Evolutionary conservation across 352 stramenopile genomes (phyloP), one percentile per base, ranked within the genome.

Genomic region (Plasmopara muralis): DNA sequence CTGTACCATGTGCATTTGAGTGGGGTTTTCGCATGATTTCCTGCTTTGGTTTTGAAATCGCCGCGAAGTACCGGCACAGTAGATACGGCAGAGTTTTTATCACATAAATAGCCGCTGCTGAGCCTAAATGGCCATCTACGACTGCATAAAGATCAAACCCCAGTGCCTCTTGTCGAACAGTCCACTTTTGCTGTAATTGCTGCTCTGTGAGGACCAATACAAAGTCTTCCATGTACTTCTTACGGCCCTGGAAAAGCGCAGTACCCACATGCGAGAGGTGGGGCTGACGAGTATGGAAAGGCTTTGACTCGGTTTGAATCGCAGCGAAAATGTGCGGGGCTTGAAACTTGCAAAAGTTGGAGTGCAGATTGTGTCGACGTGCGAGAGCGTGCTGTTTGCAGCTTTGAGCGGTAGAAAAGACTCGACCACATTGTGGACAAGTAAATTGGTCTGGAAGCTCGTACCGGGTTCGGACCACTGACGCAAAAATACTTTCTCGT

Each of bases 111-210:
- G 87, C 89, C 10, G 92, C 93, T 12, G 86, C 56, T 46, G 85
- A 96, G 13, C 94, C 94, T 46, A 93, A 76, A 59, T 98, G 95
- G 0, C 95, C 95, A 71, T 98, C 95, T 37, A 97, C 89, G n/a
- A 98, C 78, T 10, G 87, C 93, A 62, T 95, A 98, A 50, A 98
- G 84, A 28, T 96, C 78, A 51, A 90, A 87, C 9, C 48, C 74
- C 0, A 71, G 45, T 35, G 58, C 35, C 25, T 51, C 12, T 35
- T 9, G 13, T 50, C 53, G 38, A 12, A 15, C 8, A 5, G 37
- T 9, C 12, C 35, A 50, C 29, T 12, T 50, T 14, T 55, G 14
- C 1, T 62, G 48, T 7, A 80, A 51, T 45, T 68, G 54, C 14
- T 60, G 35, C 30, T 74, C 62, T 4, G 54, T 50, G n/a, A 61